Evolutionary conservation across 352 stramenopile species (phyloP).

Genomic region (Phytophthora nicotianae): DNA sequence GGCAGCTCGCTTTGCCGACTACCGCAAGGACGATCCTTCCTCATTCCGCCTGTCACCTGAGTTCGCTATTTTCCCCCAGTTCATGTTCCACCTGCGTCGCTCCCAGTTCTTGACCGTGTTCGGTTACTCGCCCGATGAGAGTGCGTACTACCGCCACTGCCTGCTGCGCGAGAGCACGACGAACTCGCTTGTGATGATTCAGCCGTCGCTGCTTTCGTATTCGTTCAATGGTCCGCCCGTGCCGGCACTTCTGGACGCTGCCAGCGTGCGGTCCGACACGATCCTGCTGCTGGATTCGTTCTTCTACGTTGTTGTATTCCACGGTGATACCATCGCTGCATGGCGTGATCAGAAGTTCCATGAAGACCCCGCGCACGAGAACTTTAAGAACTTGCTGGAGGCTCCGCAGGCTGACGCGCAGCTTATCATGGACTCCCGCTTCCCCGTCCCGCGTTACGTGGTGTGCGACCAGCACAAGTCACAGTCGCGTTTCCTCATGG

Average conservation of each 20-base stretch:
- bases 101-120: conserved; percentile 99
- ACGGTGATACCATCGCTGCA: conserved; percentile 98
- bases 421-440: conserved; percentile 99
- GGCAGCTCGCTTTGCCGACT: conserved; percentile 99
- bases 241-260: conserved; percentile 88
- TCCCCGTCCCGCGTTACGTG: conserved; percentile 99
- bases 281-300: conserved; percentile 99
- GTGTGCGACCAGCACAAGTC: conserved; percentile 99
- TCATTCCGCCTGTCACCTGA: conserved; percentile 97
- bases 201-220: conserved; percentile 99
- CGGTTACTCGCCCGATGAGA: conserved; percentile 99
- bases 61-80: conserved; percentile 99
- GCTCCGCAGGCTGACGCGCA: conserved; percentile 98
- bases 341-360: conserved; percentile 98
- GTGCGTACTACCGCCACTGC: conserved; percentile 96
- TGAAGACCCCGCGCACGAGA: conserved; percentile 94
- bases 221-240: conserved; percentile 93
- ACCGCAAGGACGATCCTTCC: conserved; percentile 97
- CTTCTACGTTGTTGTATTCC: conserved; percentile 99
- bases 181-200: conserved; percentile 99
- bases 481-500: conserved; percentile 99
- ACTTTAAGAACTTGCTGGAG: conserved; percentile 98
- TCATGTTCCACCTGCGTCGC: conserved; percentile 99
- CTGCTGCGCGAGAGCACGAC: conserved; percentile 96
- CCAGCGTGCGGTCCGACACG: conserved; percentile 96